These are phyloP conservation scores for Fusarium illudens DNA, from an alignment of 2,329 filamentous ascomycete species.

Conservation along the genomic window DNA sequence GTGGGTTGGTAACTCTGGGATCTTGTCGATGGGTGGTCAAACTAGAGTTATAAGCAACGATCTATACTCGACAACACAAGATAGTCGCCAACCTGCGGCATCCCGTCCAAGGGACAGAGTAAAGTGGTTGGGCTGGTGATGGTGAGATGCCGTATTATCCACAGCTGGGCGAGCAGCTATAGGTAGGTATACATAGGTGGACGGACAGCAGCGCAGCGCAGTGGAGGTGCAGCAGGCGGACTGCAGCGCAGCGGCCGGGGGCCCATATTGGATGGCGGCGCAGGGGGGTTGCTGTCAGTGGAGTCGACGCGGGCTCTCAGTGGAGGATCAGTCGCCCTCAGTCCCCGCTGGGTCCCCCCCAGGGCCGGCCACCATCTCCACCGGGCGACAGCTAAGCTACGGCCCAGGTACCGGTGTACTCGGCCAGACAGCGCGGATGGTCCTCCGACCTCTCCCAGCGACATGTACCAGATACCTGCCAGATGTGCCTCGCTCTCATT, in stretches of 20 bases:
- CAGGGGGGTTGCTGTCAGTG: conserved; percentile 34
- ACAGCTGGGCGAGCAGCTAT: background rate
- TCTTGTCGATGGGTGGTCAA: background rate
- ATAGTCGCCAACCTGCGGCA: background rate
- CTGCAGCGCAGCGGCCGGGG: conserved; percentile 20
- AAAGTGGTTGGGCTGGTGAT: conserved; percentile 18
- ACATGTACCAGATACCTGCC: conserved; percentile 22
- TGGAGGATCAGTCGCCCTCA: conserved; percentile 28
- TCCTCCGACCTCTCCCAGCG: background rate
- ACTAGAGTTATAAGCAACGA: background rate
- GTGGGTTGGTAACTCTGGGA: background rate
- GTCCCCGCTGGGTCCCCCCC: conserved; percentile 26
- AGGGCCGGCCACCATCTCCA: conserved; percentile 23
- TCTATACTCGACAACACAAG: background rate
- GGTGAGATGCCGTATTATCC: background rate
- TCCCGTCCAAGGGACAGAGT: background rate
- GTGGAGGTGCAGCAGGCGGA: background rate
- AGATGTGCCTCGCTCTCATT: conserved; percentile 8
- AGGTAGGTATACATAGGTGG: background rate
- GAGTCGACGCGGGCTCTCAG: conserved; percentile 28
- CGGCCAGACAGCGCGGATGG: background rate
- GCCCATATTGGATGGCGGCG: conserved; percentile 17
- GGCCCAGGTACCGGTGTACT: conserved; percentile 27
- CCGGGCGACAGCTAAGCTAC: conserved; percentile 20
- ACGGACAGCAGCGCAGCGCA: background rate